Evolutionary conservation across 192 early-diverging fungal species (phyloP).

Genomic region (Mortierella hygrophila): DNA sequence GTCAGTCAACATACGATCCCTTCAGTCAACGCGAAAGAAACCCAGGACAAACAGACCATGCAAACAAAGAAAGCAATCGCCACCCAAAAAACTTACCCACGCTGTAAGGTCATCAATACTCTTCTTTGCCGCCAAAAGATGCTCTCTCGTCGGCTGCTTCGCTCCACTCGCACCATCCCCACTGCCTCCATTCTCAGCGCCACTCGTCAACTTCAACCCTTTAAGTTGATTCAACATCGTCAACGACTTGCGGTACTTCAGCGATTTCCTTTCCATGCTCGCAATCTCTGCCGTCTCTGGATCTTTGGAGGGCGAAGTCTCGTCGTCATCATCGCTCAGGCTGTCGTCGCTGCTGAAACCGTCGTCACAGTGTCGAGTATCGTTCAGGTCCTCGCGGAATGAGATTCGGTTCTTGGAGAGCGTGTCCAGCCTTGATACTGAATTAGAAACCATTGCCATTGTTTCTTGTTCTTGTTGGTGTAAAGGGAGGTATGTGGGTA

Average conservation of each 20-base stretch:
- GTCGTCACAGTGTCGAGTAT: slow-evolving; percentile 33
- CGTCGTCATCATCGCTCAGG: slow-evolving; percentile 22
- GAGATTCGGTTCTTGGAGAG: slow-evolving; percentile 42
- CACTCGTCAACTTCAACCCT: slow-evolving; percentile 12
- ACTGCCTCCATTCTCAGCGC: background rate
- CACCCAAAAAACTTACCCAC: slow-evolving; percentile 30
- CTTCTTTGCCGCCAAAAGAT: slow-evolving; percentile 52
- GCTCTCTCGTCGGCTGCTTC: slow-evolving; percentile 42
- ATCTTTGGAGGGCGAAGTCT: slow-evolving; percentile 24
- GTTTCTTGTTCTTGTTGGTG: background rate
- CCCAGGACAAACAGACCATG: background rate
- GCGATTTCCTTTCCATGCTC: slow-evolving; percentile 30
- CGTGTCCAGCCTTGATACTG: background rate
- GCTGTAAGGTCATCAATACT: slow-evolving; percentile 55
- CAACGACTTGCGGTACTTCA: slow-evolving; percentile 50
- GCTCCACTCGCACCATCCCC: slow-evolving; percentile 16
- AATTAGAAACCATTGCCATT: slow-evolving; percentile 33
- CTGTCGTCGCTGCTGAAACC: slow-evolving; percentile 23
- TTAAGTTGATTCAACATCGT: slow-evolving; percentile 44
- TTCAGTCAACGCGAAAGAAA: background rate
- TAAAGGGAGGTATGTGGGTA: background rate
- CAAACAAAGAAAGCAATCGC: background rate
- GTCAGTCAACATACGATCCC: background rate
- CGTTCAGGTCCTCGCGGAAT: slow-evolving; percentile 46
- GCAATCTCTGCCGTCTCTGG: slow-evolving; percentile 50